phyloP scores from a whole-genome alignment of 345 rosid genomes.

The Lagerstroemia speciosa region DNA sequence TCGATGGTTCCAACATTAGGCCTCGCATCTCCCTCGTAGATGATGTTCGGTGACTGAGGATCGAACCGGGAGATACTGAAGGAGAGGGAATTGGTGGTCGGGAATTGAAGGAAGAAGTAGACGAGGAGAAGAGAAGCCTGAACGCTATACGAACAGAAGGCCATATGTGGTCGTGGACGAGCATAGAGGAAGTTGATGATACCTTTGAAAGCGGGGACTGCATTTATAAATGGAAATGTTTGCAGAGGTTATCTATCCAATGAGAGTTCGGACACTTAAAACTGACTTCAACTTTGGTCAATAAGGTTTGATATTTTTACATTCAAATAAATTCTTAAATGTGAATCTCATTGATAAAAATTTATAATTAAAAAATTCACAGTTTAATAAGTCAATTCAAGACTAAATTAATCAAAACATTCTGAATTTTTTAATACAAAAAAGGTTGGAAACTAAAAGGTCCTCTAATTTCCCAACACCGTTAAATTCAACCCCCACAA shows the following conservation, averaged over 20 bases:
- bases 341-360: too few relatives aligned
- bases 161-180: not conserved
- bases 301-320: not conserved
- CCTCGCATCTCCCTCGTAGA: conserved; percentile 28
- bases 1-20: conserved; percentile 21
- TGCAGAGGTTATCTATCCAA: not conserved
- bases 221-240: not conserved
- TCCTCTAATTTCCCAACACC: too few relatives aligned
- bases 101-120: conserved; percentile 6
- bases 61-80: conserved; percentile 22
- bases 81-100: conserved; percentile 7
- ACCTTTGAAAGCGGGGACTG: not conserved
- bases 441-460: too few relatives aligned
- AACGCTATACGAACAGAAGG: not conserved
- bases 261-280: too few relatives aligned
- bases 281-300: too few relatives aligned
- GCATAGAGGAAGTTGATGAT: not conserved
- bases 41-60: conserved; percentile 1
- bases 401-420: too few relatives aligned
- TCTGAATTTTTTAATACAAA: too few relatives aligned
- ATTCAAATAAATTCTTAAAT: too few relatives aligned
- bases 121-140: not conserved
- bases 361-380: too few relatives aligned
- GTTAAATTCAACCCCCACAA: too few relatives aligned
- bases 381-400: too few relatives aligned